Conservation (phyloP, 768 basidiomycete species). For the Leccinum disarticulatum region DNA sequence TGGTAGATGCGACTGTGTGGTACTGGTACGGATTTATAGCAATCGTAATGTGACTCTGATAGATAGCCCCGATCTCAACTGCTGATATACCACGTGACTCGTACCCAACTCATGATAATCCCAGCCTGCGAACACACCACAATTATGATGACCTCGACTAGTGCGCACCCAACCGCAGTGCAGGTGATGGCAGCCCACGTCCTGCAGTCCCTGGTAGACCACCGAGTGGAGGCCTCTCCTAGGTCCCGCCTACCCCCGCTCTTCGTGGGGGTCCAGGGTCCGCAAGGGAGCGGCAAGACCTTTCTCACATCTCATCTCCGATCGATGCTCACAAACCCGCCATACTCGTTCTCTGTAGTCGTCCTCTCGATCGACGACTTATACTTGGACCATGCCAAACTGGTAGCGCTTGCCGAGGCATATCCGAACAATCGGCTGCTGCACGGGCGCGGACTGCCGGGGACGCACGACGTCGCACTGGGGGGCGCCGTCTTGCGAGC, state of each 20-base stretch:
- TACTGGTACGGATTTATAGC: conserved; percentile 32
- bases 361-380: conserved; percentile 83
- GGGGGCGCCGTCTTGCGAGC: conserved; percentile 52
- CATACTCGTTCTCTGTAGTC: conserved; percentile 53
- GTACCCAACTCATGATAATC: neutral
- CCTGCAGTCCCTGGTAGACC: conserved; percentile 32
- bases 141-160: conserved; percentile 15
- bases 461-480: conserved; percentile 83
- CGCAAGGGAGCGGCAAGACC: conserved; percentile 93
- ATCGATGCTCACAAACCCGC: conserved; percentile 40
- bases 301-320: conserved; percentile 65
- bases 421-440: conserved; percentile 63
- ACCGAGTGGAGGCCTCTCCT: conserved; percentile 26
- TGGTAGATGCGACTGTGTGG: conserved; percentile 19
- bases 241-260: conserved; percentile 47
- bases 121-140: neutral
- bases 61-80: neutral
- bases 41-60: conserved; percentile 24
- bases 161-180: conserved; percentile 34
- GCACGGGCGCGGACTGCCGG: conserved; percentile 86
- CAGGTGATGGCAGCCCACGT: conserved; percentile 41
- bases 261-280: conserved; percentile 87
- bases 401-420: conserved; percentile 51
- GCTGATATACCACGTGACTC: conserved; percentile 17
- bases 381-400: conserved; percentile 70